Base-by-base conservation (phyloP, 108 stramenopile species). In the Pseudonitzschia multiseries region DNA sequence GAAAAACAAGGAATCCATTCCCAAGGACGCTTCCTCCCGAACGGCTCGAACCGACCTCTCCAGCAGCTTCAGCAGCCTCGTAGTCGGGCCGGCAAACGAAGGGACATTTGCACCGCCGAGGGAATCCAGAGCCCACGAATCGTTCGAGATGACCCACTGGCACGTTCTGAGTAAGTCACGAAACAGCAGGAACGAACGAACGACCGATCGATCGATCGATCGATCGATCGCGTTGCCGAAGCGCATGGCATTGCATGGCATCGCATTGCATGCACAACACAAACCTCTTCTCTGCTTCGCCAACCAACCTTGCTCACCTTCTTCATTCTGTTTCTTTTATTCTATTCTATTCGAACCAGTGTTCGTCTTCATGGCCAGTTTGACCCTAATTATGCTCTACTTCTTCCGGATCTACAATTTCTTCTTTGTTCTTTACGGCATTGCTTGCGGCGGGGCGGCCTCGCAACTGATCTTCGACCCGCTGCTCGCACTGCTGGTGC, bases 341-440 rank as follows among this genome's bases (percentile, higher is more conserved):
- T 71, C 73, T 48, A 64, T 82, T 0, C 75, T 65, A 24, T 69
- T 81, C 20, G 29, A 48, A 1, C 46, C 87, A 22, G 88, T 79
- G 18, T 95, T 95, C 57, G 71, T 93, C 32, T 72, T 84, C 28
- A 75, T 88, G 74, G 84, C 91, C 27, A 92, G 91, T 21, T 68
- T 56, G 31, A 80, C 87, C 51, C 81, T 95, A 33, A 67, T 67
- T 27, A 44, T 93, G 6, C 68, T 92, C 0, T 78, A 90, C n/a
- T 95, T 93, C 69, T 92, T 81, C 69, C 75, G 88, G 33, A 78
- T 91, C 14, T 81, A 81, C 69, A 57, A 72, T n/a, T 60, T 84
- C 36, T 83, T 93, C 51, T 87, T 87, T 59, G 67, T 89, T 46
- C 57, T 93, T 67, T 93, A 89, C 59, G 88, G 86, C 43, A 71